Conservation (phyloP, 495 filamentous ascomycete species). For the Massariosphaeria phaeospora region DNA sequence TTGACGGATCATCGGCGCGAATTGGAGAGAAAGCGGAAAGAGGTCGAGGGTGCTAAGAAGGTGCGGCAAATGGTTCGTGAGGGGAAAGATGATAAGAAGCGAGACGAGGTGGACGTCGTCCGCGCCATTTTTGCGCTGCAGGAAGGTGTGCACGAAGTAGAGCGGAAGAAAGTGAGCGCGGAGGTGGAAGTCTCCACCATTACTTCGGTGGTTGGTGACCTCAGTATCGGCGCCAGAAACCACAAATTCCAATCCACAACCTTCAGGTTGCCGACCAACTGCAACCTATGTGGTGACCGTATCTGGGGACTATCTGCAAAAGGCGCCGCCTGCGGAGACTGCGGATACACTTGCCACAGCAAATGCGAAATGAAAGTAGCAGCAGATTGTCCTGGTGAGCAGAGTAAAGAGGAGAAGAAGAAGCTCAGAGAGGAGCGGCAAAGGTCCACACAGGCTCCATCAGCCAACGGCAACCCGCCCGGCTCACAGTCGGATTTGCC, state of each 20-base stretch:
- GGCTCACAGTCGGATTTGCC: conserved; percentile 44
- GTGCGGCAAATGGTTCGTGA: conserved; percentile 69
- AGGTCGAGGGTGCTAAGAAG: conserved; percentile 70
- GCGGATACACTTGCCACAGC: conserved; percentile 95
- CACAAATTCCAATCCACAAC: conserved; percentile 97
- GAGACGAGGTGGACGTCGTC: conserved; percentile 76
- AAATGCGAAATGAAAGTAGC: conserved; percentile 99
- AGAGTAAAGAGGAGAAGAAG: conserved; percentile 89
- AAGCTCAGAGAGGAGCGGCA: conserved; percentile 80
- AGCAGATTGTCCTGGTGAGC: conserved; percentile 89
- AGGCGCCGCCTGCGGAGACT: conserved; percentile 90
- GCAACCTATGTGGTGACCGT: conserved; percentile 89
- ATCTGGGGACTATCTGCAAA: conserved; percentile 97
- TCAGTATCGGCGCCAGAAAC: conserved; percentile 83
- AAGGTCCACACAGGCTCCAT: conserved; percentile 58
- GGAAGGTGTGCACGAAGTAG: conserved; percentile 80
- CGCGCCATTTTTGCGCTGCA: conserved; percentile 69
- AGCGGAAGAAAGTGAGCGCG: conserved; percentile 76
- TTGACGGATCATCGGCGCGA: conserved; percentile 73
- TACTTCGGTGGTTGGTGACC: conserved; percentile 76
- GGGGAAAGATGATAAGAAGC: conserved; percentile 76
- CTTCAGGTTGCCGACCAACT: conserved; percentile 98
- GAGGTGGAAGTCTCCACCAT: conserved; percentile 92
- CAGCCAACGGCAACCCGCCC: conserved; percentile 39
- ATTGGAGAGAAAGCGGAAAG: conserved; percentile 73